Conservation (phyloP, 2,329 filamentous ascomycete genomes). For the Thermothelomyces thermophilus region DNA sequence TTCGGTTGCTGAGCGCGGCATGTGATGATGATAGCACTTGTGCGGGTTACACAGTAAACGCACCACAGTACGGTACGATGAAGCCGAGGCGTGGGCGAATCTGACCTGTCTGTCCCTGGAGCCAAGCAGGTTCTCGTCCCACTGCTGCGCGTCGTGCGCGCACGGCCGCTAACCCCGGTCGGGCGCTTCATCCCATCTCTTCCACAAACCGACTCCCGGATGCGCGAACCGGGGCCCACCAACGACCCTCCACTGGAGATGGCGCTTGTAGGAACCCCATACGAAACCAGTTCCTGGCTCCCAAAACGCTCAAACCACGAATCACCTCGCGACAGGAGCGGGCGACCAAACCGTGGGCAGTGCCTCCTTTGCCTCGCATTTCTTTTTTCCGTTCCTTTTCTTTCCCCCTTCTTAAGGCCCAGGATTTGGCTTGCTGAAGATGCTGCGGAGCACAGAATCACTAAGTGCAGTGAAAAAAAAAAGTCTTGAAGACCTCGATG, state of each 20-base stretch:
- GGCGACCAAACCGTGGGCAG: background rate
- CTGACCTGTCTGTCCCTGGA: too few species aligned
- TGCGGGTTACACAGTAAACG: too few species aligned
- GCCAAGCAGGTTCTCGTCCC: too few species aligned
- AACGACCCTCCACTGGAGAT: conserved; percentile 2
- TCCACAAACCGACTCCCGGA: conserved; percentile 13
- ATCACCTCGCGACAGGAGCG: background rate
- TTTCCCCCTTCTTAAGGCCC: background rate
- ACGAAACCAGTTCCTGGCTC: background rate
- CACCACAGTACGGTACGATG: too few species aligned
- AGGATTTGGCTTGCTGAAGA: background rate
- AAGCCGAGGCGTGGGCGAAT: too few species aligned
- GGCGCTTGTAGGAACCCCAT: conserved; percentile 1
- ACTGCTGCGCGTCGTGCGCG: too few species aligned
- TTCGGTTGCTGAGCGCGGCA: too few species aligned
- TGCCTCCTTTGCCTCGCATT: conserved; percentile 6
- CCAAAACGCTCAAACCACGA: background rate
- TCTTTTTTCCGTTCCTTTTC: conserved; percentile 3
- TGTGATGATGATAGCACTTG: too few species aligned
- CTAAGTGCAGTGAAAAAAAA: too few species aligned
- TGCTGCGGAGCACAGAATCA: too few species aligned
- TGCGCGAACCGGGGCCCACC: conserved; percentile 8
- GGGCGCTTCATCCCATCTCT: conserved; percentile 10
- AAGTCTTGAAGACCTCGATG: too few species aligned
- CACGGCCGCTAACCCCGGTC: conserved; percentile 13